Evolutionary conservation across 257 asterid species (phyloP), one percentile per base, ranked within the genome.

Genomic region (Haberlea rhodopensis): DNA sequence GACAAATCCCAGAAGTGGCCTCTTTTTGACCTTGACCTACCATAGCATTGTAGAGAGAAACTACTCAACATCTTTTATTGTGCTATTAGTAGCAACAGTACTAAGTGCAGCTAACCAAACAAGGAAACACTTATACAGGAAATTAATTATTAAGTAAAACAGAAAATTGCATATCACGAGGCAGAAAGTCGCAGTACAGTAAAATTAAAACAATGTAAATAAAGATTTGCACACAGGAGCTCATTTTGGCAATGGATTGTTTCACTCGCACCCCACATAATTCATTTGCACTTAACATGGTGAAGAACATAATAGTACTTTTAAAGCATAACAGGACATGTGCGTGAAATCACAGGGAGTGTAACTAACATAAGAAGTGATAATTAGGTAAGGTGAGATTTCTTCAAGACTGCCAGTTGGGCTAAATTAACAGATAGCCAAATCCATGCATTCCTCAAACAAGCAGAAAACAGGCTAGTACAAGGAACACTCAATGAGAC

Each of bases 1-100:
- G 99, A 64, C 94, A 82, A 77, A 85, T 84, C 68, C 99, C 99
- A 31, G 80, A 54, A 76, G 73, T 55, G 37, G 26, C 74, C 40
- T 80, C 84, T 67, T 68, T 84, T 79, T 80, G 83, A 77, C 83
- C 79, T 69, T 68, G 84, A 67, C 80, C 91, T 87, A 88, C 65
- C 69, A 77, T 22, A 60, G 63, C 27, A 59, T 52, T 45, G 65
- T 22, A 66, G 46, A 62, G 56, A 63, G 68, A 65, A 51, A 67
- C 27, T 16, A 22, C 61, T 57, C 54, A 65, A 28, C 31, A 62
- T 26, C 26, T 40, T 29, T 24, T 25, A 32, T 51, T 9, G 25
- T 4, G n/a, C 37, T 10, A 24, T 19, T 34, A 15, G 31, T 68
- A 73, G 11, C 32, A 27, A 25, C 28, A 60, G 63, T 27, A 37